A percentile compares a stretch with the other conserved stretches of the same genome.
Evolutionary conservation across 2,329 filamentous ascomycete species (phyloP).

Genomic region (Aspergillus hiratsukae): DNA sequence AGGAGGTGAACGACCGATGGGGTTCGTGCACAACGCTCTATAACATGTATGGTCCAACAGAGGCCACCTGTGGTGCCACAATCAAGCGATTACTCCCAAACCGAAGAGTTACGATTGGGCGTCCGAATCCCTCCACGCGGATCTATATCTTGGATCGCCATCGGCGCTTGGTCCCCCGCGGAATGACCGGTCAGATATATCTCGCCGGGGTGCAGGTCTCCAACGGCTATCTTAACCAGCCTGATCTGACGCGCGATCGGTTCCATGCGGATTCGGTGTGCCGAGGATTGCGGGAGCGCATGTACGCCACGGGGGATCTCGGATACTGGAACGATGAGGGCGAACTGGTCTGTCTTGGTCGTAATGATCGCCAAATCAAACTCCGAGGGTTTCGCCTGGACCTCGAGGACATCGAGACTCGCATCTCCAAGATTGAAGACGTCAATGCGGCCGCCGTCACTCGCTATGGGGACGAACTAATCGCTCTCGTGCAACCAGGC

Average conservation of each 20-base stretch:
- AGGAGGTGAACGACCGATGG: slow-evolving; percentile 33
- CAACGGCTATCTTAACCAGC: slow-evolving; percentile 38
- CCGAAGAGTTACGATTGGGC: slow-evolving; percentile 34
- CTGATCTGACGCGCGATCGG: slow-evolving; percentile 19
- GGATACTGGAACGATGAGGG: slow-evolving; percentile 36
- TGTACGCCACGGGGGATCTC: slow-evolving; percentile 43
- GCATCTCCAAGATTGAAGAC: background rate
- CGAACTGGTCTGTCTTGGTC: slow-evolving; percentile 36
- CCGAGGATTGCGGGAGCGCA: slow-evolving; percentile 18
- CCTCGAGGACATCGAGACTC: slow-evolving; percentile 30
- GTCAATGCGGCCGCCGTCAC: slow-evolving; percentile 1
- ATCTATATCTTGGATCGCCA: slow-evolving; percentile 42
- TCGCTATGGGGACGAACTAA: background rate
- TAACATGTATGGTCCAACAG: slow-evolving; percentile 46
- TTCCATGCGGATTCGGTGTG: slow-evolving; percentile 30
- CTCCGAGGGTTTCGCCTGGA: slow-evolving; percentile 38
- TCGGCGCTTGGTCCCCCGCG: slow-evolving; percentile 25
- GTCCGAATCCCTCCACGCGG: slow-evolving; percentile 31
- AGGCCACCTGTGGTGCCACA: slow-evolving; percentile 37
- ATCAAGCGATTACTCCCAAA: slow-evolving; percentile 25
- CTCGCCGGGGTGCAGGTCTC: slow-evolving; percentile 43
- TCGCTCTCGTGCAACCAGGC: background rate
- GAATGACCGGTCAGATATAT: slow-evolving; percentile 41
- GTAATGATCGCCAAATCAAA: slow-evolving; percentile 43
- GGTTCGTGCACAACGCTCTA: slow-evolving; percentile 23